Evolutionary conservation across 495 filamentous ascomycete genomes (phyloP), one percentile per base, ranked within the genome.

Genomic region (Hypoxylon intermedium): DNA sequence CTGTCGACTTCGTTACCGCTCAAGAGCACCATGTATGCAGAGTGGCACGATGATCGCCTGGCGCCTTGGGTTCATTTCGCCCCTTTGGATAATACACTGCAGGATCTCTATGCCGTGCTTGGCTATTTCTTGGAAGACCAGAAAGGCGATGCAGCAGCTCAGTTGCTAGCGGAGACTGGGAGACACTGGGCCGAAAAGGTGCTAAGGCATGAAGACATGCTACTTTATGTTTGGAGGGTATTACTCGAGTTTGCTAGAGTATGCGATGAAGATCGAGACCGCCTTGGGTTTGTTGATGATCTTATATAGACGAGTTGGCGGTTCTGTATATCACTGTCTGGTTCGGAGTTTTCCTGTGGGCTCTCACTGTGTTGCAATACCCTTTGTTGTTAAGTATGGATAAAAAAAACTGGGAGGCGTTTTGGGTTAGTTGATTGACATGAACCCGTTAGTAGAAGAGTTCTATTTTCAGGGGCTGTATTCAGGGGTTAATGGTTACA

Each of bases 221-320:
- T 86, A 62, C 77, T 93, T 16, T 92, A 91, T 73, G 79, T 86
- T 36, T 82, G 85, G 60, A 69, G 89, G 44, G 60, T 93, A 48
- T 73, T 92, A 50, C 76, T 92, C 2, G 89, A 92, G 73, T 91
- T 89, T 72, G 89, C 80, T 13, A 75, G 89, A 33, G 74, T 92
- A 9, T 74, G 77, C 47, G 86, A 89, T 67, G 84, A 88, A 54
- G 75, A 83, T 52, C 73, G 88, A 55, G 81, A 88, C 55, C 72
- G 57, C 26, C 79, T 89, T 60, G 87, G 85, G 12, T 89, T 80
- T 71, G 79, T 78, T 41, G 79, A 74, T n/a, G 74, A 76, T 54
- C 49, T 76, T 26, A 26, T 26, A 26, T 26, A 26, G 24, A 26
- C 24, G 7, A 26, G 24, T 26, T 7, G 24, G 24, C 7, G 24